Evolutionary conservation across 352 stramenopile genomes (phyloP), one percentile per base, ranked within the genome.

Genomic region (Phytophthora capsici): DNA sequence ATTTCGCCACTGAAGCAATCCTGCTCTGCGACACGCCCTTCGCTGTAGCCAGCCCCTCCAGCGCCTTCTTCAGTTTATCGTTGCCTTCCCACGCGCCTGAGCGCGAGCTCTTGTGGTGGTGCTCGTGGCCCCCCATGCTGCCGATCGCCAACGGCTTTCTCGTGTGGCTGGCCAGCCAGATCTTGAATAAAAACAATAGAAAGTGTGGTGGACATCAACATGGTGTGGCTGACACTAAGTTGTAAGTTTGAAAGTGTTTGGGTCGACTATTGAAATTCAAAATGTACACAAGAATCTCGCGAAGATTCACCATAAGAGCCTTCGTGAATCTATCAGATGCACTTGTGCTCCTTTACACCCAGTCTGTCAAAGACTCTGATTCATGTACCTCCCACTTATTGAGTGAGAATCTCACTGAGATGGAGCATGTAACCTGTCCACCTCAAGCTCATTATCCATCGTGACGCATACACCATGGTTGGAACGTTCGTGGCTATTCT

Each of bases 21-120:
- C 84, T 82, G 47, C 77, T 94, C 25, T 87, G 84, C 1, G 87
- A 95, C n/a, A 86, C 84, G 51, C 87, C 87, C 60, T 95, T 95
- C 34, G 87, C 80, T 7, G 69, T 82, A 48, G 85, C 82, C 14
- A 95, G 63, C 0, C 75, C 84, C 53, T 89, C 69, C 38, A 95
- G 75, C 57, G 86, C 87, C 43, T 88, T 53, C 63, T 84, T 80
- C 20, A 95, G 75, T 59, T 87, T 74, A 16, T 80, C 80, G 53
- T 80, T 72, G 58, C 87, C 87, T 48, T 93, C 85, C 87, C 87
- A 95, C 36, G 53, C 58, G 34, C 67, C 64, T 2, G 73, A 43
- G 34, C 66, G 65, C 34, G 65, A 66, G 56, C 65, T 66, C 32
- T 59, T 64, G 44, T 68, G 60, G 22, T 59, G 61, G 63, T 78